Conservation (phyloP, 495 filamentous ascomycete species). For the Thermothielavioides terrestris region DNA sequence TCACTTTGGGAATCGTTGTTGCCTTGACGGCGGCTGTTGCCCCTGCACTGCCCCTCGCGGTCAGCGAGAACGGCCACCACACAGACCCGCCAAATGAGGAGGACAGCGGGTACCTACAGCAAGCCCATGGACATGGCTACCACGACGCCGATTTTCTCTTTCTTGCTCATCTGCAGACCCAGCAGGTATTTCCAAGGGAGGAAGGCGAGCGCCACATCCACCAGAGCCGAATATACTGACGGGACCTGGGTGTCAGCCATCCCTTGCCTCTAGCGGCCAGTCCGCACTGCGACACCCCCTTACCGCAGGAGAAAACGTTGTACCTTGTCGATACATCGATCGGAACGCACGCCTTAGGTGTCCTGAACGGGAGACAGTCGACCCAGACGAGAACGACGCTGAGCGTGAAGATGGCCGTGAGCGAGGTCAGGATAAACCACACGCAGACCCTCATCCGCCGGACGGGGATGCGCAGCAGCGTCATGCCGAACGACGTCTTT, state of each 20-base stretch:
- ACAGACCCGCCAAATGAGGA: no score
- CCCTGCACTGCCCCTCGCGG: conserved; percentile 18
- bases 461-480: conserved; percentile 15
- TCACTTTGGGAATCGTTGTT: conserved; percentile 9
- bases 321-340: conserved; percentile 13
- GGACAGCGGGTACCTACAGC: conserved; percentile 34
- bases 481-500: conserved; percentile 27
- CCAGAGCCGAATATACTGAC: conserved; percentile 29
- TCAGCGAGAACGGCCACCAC: no score
- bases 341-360: conserved; percentile 22
- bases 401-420: conserved; percentile 27
- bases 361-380: conserved; percentile 23
- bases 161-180: conserved; percentile 26
- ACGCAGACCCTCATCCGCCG: conserved; percentile 13
- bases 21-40: conserved; percentile 25
- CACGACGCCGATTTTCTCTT: conserved; percentile 31
- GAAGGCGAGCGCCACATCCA: conserved; percentile 28
- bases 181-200: conserved; percentile 30
- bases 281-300: neutral
- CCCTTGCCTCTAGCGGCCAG: neutral
- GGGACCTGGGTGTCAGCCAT: conserved; percentile 1
- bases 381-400: conserved; percentile 30
- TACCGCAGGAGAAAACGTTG: conserved; percentile 21
- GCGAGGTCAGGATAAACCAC: conserved; percentile 23
- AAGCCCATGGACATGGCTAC: conserved; percentile 34